These are phyloP conservation scores for Penicillium sp. DNA, from an alignment of 2,329 filamentous ascomycete genomes.

Conservation along the genomic window DNA sequence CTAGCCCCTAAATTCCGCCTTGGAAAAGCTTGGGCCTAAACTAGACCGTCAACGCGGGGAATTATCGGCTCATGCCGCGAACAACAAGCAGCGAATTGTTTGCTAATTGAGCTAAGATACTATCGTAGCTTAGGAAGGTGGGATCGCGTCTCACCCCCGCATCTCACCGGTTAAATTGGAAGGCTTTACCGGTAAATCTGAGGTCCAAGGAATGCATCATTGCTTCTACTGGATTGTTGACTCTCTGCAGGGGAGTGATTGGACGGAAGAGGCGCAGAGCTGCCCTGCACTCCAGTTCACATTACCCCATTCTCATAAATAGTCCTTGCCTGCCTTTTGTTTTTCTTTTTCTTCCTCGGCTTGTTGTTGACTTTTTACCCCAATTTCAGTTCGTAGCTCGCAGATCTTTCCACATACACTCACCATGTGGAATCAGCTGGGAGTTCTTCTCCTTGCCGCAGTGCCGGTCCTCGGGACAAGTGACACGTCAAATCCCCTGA, in stretches of 20 bases:
- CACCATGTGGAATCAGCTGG: not conserved
- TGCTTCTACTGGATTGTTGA: not conserved
- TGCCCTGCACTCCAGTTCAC: not conserved
- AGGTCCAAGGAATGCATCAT: not conserved
- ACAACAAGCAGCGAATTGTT: not conserved
- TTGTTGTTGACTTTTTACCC: not conserved
- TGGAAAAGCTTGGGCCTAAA: not conserved
- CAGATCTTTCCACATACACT: not conserved
- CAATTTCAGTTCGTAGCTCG: not conserved
- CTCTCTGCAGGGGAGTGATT: not conserved
- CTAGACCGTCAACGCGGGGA: not conserved
- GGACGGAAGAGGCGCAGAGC: not conserved
- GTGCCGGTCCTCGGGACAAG: not conserved
- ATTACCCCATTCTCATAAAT: not conserved
- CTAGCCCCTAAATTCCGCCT: not conserved
- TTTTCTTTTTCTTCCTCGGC: not conserved
- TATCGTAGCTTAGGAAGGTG: not conserved
- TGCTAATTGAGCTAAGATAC: not conserved
- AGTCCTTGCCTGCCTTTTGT: not conserved
- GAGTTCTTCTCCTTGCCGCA: not conserved
- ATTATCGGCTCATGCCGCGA: not conserved
- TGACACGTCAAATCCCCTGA: not conserved
- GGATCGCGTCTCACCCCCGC: not conserved
- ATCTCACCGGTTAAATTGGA: not conserved
- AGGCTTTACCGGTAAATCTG: not conserved